Base-by-base conservation (phyloP, 1,284 basidiomycete species). In the Puccinia coronata region DNA sequence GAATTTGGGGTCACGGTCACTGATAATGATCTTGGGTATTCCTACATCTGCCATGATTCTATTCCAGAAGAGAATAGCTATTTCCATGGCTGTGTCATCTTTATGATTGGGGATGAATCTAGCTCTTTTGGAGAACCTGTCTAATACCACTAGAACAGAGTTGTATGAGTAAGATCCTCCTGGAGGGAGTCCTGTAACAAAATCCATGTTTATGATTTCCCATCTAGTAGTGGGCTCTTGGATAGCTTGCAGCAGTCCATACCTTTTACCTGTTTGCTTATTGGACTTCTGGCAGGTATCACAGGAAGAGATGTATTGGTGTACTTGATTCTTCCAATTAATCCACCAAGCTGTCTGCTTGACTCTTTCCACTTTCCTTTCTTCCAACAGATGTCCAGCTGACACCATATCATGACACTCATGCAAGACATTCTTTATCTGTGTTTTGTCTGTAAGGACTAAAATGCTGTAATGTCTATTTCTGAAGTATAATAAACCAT, bases 1-100 rank as follows among this genome's bases (percentile, higher is more conserved):
- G n/a, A n/a, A n/a, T n/a, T n/a, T n/a, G n/a, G n/a, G n/a, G n/a
- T n/a, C n/a, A n/a, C n/a, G n/a, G n/a, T n/a, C n/a, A n/a, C n/a
- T n/a, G n/a, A n/a, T n/a, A n/a, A 63, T 63, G 11, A 53, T 53
- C 8, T 83, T 80, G 0, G 86, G 88, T 1, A 89, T 72, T 0
- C 88, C 87, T 82, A 28, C 31, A 25, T 76, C 59, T 23, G 57
- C 39, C 28, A 76, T 63, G 1, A 76, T 43, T 36, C 31, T 76
- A 20, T 76, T 39, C 74, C 74, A 76, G n/a, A 61, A 76, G 9
- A 65, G 28, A 5, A 41, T 2, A 18, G 74, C 74, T 63, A 49
- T 34, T 9, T 49, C 74, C 59, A 43, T 76, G 2, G 47, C 74
- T 23, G 31, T 41, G 20, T 41, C 25, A 28, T 76, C 55, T n/a